Evolutionary conservation across 2,329 filamentous ascomycete species (phyloP), one percentile per base, ranked within the genome.

Genomic region (Stenocarpella maydis): DNA sequence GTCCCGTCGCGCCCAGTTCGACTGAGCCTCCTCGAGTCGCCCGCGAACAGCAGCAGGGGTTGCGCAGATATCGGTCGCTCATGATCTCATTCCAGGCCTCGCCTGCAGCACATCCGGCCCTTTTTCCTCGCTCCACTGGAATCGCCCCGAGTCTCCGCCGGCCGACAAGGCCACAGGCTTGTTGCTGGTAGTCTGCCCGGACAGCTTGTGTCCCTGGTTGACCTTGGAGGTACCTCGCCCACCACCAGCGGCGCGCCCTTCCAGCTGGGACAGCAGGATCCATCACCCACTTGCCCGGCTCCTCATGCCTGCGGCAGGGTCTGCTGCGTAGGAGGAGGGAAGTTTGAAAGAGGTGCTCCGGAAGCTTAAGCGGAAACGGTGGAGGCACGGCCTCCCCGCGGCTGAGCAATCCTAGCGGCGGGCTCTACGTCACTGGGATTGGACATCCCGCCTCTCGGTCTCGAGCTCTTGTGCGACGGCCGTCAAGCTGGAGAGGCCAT

Each of bases 401-500:
- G 41, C 58, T 63, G 58, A 63, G 43, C n/a, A 63, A 63, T 37
- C 43, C 58, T 31, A 49, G 58, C 43, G 28, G 17, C 24, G 41
- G 41, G 64, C 54, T 49, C 47, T 69, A 61, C 63, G 53, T 71
- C 47, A 50, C 61, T 34, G 50, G 52, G 37, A 47, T 52, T 67
- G 53, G 61, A 58, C 41, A 28, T 69, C 24, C 67, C 49, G 49
- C 63, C 43, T 67, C 47, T 52, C 69, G 49, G 17, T 43, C 45
- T 58, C 34, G 31, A 34, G n/a, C 45, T 39, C 74, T 85, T 24
- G 80, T 81, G 70, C 83, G 80, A 82, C 8, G 76, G 74, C n/a
- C 79, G 60, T 2, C 69, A 71, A 71, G 31, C 69, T 71, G 67
- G 69, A 69, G 69, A 52, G 43, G 45, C 54, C 69, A 61, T 66